Evolutionary conservation across 192 early-diverging fungal species (phyloP), one percentile per base, ranked within the genome.

Genomic region (Phlyctochytrium planicorne): DNA sequence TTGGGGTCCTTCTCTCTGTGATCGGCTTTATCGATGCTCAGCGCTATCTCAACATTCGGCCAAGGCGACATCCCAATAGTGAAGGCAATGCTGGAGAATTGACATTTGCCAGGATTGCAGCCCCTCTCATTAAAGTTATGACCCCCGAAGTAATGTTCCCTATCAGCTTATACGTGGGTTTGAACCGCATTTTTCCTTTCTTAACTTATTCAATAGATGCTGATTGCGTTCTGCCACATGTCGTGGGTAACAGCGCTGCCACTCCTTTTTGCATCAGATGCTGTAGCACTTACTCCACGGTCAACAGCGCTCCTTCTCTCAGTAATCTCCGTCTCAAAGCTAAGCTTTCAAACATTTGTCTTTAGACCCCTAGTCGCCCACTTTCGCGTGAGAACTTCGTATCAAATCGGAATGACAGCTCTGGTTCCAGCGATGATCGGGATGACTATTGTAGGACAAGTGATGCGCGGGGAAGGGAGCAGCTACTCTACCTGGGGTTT

Each of bases 181-280:
- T 59, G 31, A 62, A 62, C 60, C 34, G 14, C 24, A n/a, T 6
- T 52, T 35, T 50, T n/a, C 50, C 20, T 34, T 1, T 0, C 23
- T 12, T 0, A 6, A 32, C 47, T 2, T 17, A 31, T 60, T 0
- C 35, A 31, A 47, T 30, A 68, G 67, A 57, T 70, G 4, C 29
- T 69, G 17, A 83, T 79, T 35, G 81, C 81, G 24, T 78, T 74
- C 63, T 63, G 64, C 65, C 79, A 78, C 70, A 74, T 72, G 34
- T 24, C 69, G 10, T 80, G 77, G 53, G 59, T 60, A 31, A 71
- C 76, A 1, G 34, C 74, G 20, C 57, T 80, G 12, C 78, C 81
- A 6, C 78, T 83, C 2, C 75, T 69, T 53, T 77, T 80, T 36
- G 65, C 78, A 0, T 55, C 81, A 1, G n/a, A 59, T 24, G 31